Evolutionary conservation across 768 basidiomycete species (phyloP).

Genomic region (Mycena alexandri): DNA sequence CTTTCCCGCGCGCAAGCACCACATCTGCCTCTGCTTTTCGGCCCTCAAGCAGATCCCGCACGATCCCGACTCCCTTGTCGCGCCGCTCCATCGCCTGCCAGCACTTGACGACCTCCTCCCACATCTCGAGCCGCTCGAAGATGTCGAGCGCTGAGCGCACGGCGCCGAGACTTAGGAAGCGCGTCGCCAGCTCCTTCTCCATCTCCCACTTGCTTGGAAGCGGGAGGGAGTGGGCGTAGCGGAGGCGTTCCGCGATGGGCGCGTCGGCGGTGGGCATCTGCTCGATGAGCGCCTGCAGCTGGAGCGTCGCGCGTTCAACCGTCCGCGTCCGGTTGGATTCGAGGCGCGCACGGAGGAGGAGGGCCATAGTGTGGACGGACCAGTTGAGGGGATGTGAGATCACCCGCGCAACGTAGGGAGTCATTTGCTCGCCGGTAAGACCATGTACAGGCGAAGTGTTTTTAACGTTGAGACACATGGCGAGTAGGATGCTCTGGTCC

Average conservation of each 20-base stretch:
- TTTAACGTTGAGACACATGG: constrained; percentile 90
- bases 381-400: constrained; percentile 93
- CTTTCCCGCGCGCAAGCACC: constrained; percentile 73
- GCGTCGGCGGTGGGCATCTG: constrained; percentile 95
- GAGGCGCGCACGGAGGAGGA: constrained; percentile 91
- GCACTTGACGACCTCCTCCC: constrained; percentile 96
- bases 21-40: constrained; percentile 85
- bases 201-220: constrained; percentile 95
- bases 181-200: constrained; percentile 88
- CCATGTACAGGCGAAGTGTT: constrained; percentile 93
- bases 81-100: constrained; percentile 84
- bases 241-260: constrained; percentile 76
- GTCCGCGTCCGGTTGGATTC: constrained; percentile 92
- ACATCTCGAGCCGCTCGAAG: constrained; percentile 96
- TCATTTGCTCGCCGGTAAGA: constrained; percentile 92
- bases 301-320: constrained; percentile 91
- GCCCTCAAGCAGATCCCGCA: constrained; percentile 88
- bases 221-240: constrained; percentile 83
- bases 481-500: constrained; percentile 93
- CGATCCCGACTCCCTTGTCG: constrained; percentile 84
- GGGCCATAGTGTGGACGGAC: constrained; percentile 97
- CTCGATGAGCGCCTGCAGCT: constrained; percentile 95
- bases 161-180: constrained; percentile 89
- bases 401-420: constrained; percentile 91
- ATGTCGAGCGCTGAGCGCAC: constrained; percentile 92